These are phyloP conservation scores for Echinosophora koreensis DNA, from an alignment of 306 rosid species.

Conservation along the genomic window DNA sequence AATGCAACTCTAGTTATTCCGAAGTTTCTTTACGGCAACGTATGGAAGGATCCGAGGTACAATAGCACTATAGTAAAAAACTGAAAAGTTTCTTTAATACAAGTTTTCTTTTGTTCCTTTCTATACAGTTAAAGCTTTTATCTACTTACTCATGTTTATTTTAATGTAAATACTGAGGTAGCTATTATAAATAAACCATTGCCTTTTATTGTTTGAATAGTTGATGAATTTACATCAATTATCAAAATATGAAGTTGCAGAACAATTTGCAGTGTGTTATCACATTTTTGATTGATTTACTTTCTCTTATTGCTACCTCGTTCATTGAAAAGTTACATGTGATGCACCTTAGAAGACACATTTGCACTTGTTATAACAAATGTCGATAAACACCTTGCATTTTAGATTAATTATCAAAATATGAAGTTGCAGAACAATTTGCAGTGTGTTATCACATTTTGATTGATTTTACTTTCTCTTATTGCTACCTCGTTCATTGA, in stretches of 20 bases:
- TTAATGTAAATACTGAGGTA: too few species aligned
- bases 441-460: not conserved
- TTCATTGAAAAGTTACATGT: not conserved
- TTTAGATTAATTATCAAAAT: too few species aligned
- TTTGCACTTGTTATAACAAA: too few species aligned
- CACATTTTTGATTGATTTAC: not conserved
- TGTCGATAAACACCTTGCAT: too few species aligned
- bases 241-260: not conserved
- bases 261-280: not conserved
- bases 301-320: not conserved
- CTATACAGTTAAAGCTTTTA: too few species aligned
- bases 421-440: not conserved
- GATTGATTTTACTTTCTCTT: not conserved
- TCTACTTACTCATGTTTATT: too few species aligned
- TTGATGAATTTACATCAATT: too few species aligned
- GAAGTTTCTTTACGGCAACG: slow-evolving; percentile 85
- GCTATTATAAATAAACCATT: too few species aligned
- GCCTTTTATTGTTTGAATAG: too few species aligned
- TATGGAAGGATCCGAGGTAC: slow-evolving; percentile 98
- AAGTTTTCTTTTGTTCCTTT: too few species aligned
- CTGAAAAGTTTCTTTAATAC: too few species aligned
- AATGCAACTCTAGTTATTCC: slow-evolving; percentile 92
- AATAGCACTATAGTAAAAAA: not conserved
- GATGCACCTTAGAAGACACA: too few species aligned
- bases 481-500: not conserved